Evolutionary conservation across 176 grass and related monocot genomes (phyloP).

Genomic region (Triticum dicoccoides): DNA sequence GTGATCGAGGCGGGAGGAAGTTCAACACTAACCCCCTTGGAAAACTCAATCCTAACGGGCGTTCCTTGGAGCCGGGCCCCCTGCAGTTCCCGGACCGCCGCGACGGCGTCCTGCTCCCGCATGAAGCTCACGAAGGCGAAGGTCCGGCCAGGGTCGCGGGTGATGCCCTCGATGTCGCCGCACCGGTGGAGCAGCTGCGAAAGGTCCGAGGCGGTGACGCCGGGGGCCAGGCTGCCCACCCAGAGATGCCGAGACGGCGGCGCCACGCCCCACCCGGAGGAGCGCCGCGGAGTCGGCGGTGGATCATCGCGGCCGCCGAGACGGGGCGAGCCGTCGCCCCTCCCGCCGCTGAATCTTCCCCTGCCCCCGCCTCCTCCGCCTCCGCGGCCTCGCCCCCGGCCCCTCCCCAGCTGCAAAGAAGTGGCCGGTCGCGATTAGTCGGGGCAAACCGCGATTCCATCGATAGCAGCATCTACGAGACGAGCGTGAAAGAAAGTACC

Average conservation of each 20-base stretch:
- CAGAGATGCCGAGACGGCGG: slow-evolving; percentile 87
- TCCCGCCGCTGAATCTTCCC: slow-evolving; percentile 31
- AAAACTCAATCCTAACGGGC: slow-evolving; percentile 91
- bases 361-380: neutral
- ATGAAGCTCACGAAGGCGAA: slow-evolving; percentile 78
- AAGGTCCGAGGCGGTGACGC: slow-evolving; percentile 46
- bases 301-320: slow-evolving; percentile 23
- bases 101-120: slow-evolving; percentile 58
- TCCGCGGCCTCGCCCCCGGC: slow-evolving; percentile 23
- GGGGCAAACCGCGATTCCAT: neutral
- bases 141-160: slow-evolving; percentile 53
- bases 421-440: neutral
- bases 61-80: slow-evolving; percentile 52
- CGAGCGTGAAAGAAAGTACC: slow-evolving; percentile 3
- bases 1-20: slow-evolving; percentile 32
- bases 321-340: slow-evolving; percentile 7
- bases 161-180: slow-evolving; percentile 62
- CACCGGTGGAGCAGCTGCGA: slow-evolving; percentile 65
- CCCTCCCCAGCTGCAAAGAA: slow-evolving; percentile 55
- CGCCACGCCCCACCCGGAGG: slow-evolving; percentile 60
- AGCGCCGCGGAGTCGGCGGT: slow-evolving; percentile 2
- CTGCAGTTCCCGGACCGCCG: slow-evolving; percentile 60
- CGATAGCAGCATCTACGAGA: neutral
- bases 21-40: slow-evolving; percentile 97
- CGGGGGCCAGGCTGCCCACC: slow-evolving; percentile 66